Evolutionary conservation across 805 yeast species (phyloP), one percentile per base, ranked within the genome.

Genomic region (Kurtzmaniella fragi): DNA sequence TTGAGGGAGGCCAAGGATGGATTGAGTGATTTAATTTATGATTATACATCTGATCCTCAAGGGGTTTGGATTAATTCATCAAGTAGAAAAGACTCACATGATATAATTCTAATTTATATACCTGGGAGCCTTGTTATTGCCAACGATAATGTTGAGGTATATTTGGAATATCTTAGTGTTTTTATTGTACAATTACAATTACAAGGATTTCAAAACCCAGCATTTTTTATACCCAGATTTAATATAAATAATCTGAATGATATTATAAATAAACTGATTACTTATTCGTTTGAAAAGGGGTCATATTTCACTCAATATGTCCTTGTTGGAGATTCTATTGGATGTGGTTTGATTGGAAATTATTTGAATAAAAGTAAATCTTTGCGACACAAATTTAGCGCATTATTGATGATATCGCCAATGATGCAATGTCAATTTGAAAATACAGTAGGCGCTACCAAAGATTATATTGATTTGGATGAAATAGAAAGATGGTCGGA

Each of bases 181-280:
- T 45, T 73, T 33, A 59, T 68, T 17, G 61, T 67, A 2, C 53
- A 69, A 14, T 55, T 77, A 27, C 59, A 67, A 20, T 55, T 67
- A 37, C 76, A 72, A 45, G 81, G 81, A 1, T 75, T 76, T 45
- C 42, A 51, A 17, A 72, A 68, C 44, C 81, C 82, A 1, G 67
- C 62, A 31, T 57, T 72, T 6, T 53, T 67, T 15, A 62, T 70
- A 17, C 53, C 54, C 4, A 17, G 31, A n/a, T 38, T 37, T 15
- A 26, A 36, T 6, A 10, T 17, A 12, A 15, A 29, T 16, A 27
- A 11, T 11, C 9, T 11, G n/a, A 31, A 31, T 31, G 12, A n/a
- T n/a, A 16, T 11, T 15, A 17, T 20, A 20, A 20, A 20, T 20
- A 6, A 17, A 13, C 23, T 32, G 14, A 26, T 32, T 17, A 12